A percentile compares a stretch with the other conserved stretches of the same genome.
Conservation (phyloP, 2,329 filamentous ascomycete genomes). For the Diaporthe longicolla region DNA sequence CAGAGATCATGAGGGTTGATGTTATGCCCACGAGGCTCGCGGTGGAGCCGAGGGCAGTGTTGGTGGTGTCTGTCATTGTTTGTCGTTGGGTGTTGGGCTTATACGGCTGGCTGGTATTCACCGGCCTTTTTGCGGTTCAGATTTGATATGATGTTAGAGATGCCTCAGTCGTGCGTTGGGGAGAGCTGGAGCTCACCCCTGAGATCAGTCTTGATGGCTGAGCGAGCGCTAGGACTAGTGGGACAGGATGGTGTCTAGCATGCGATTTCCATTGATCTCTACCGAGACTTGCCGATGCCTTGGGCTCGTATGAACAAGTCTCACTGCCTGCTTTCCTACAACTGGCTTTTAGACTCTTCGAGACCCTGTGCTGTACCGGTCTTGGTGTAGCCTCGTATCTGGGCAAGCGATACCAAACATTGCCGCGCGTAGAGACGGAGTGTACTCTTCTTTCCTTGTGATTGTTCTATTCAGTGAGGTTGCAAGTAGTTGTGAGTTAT, state of each 20-base stretch:
- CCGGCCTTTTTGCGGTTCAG: neutral
- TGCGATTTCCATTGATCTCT: neutral
- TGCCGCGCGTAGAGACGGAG: neutral
- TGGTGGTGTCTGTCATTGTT: slow-evolving; percentile 27
- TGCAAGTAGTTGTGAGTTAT: neutral
- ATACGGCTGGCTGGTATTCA: neutral
- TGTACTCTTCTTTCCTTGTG: neutral
- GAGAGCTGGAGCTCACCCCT: neutral
- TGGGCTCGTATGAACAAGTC: neutral
- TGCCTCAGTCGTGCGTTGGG: neutral
- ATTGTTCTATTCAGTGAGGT: neutral
- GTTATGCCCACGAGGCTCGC: slow-evolving; percentile 36
- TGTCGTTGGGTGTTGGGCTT: neutral
- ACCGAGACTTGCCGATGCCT: neutral
- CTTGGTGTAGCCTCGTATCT: neutral
- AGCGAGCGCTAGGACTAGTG: slow-evolving; percentile 7
- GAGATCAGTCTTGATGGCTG: neutral
- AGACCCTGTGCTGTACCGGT: neutral
- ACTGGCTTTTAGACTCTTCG: neutral
- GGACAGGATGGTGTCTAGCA: neutral
- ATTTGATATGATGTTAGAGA: neutral
- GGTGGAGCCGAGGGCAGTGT: slow-evolving; percentile 8
- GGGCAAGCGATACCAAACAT: neutral
- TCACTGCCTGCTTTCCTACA: neutral
- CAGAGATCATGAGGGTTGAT: slow-evolving; percentile 8